A percentile compares a stretch with the other conserved stretches of the same genome.
These are phyloP conservation scores for Trypanosoma scelopori DNA, from an alignment of 208 protist species.

Conservation along the genomic window DNA sequence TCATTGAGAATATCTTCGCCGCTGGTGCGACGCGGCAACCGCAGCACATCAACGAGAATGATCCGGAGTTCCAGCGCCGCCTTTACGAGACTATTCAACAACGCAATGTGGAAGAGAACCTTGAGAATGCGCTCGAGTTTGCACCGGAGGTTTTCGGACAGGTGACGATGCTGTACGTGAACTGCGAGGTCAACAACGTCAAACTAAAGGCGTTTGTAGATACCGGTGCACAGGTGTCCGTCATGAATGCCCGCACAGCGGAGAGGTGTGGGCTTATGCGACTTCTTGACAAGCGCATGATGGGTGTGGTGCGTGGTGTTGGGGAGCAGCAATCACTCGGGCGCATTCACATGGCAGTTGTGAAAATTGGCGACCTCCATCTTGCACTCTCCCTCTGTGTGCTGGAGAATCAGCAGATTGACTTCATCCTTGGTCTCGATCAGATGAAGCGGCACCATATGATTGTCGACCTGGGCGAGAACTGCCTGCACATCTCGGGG, in stretches of 20 bases:
- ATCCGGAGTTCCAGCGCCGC: constrained; percentile 69
- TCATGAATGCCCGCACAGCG: constrained; percentile 83
- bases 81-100: constrained; percentile 82
- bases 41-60: constrained; percentile 39
- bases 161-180: constrained; percentile 94
- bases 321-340: constrained; percentile 90
- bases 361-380: constrained; percentile 76
- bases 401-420: constrained; percentile 85
- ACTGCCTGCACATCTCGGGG: constrained; percentile 52
- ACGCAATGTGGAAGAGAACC: constrained; percentile 89
- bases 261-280: constrained; percentile 85
- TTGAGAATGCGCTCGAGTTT: constrained; percentile 90
- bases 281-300: constrained; percentile 87
- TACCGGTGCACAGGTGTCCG: constrained; percentile 77
- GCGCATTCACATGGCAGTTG: constrained; percentile 82
- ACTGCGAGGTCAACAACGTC: constrained; percentile 85
- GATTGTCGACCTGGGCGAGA: constrained; percentile 62
- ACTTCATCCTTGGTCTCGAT: constrained; percentile 95
- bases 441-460: constrained; percentile 89
- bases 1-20: constrained; percentile 17
- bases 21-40: not conserved
- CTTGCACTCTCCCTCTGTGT: constrained; percentile 89
- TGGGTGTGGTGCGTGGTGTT: constrained; percentile 89
- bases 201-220: constrained; percentile 96
- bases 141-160: constrained; percentile 91